Evolutionary conservation across 495 filamentous ascomycete species (phyloP), one percentile per base, ranked within the genome.

Genomic region (Penicillium daleae): DNA sequence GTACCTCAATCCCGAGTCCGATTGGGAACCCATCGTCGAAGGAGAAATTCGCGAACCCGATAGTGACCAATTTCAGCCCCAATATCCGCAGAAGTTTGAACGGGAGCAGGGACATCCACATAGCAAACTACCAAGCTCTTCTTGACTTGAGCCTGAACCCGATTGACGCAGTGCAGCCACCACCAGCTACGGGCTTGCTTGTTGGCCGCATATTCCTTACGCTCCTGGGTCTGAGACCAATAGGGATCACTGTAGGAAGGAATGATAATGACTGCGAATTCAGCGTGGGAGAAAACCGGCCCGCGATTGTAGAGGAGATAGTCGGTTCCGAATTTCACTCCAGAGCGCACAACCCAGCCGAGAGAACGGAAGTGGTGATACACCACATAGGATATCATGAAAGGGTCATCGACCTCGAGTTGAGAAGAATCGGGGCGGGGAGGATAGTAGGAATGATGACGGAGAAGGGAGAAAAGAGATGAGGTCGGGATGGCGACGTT

Each of bases 331-430:
- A 99, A 99, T 74, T 99, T 99, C 66, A 97, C 86, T 42, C 96
- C 95, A 26, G 90, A 86, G 19, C 96, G 90, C 1, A 94, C 87
- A n/a, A 97, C 91, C 95, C 95, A 99, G 50, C 95, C 95, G 0
- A 98, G 83, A 7, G 93, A 96, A 26, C 95, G 91, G 78, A 95
- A 99, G 74, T 99, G 95, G 69, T 99, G 95, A 69, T 97, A 99
- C 15, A 90, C 90, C 32, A 86, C 85, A 71, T 98, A 99, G 35
- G 89, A 87, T 24, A 95, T 70, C 48, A 97, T 79, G 76, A 99
- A 98, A 0, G 90, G 86, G 66, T 96, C 91, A 76, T 96, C 90
- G 0, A 88, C 84, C 57, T 81, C 76, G 26, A 86, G 72, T 51
- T 69, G 63, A 6, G 69, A 60, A 3, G 73, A 63, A 1, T 66